Base-by-base conservation (phyloP, 768 basidiomycete species). In the Lepiota venenata region DNA sequence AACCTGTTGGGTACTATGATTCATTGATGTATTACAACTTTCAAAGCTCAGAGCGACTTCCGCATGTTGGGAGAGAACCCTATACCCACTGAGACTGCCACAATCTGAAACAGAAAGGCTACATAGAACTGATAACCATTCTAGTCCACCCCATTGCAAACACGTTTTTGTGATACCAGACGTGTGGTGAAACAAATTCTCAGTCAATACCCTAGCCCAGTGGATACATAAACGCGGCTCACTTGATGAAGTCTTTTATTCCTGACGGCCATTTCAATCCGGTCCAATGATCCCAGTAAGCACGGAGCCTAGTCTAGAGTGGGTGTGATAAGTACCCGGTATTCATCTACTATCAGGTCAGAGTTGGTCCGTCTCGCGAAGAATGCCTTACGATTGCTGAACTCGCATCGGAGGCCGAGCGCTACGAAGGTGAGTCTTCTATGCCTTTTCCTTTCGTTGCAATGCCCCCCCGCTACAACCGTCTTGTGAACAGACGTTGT, bases 341-440 rank as follows among this genome's bases (percentile, higher is more conserved):
- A 11, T 14, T 40, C 27, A 18, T 8, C 38, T 16, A 15, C 14
- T 35, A 4, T 21, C 29, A 52, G 50, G 50, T 58, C 15, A 46
- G 47, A 47, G 53, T 47, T 39, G 29, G 46, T 15, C 47, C 61
- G 11, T 57, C 63, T 41, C 64, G 70, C 39, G 67, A 72, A 21
- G 77, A 82, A 58, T 70, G 71, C 53, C 66, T 81, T 42, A 74
- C 78, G 69, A 76, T 93, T 61, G 91, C 91, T 57, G 91, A 89
- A 72, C 79, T 93, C 55, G 87, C 89, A 43, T 89, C 89, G 65
- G 88, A 93, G 73, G 90, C 92, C 35, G 91, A 92, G 68, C 87
- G 92, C 49, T 92, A 92, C 67, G 84, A 90, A 74, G 92, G 92
- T 92, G 55, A 49, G 72, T 56, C 22, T 12, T 39, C 39, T 2